A percentile compares a stretch with the other conserved stretches of the same genome.
These are phyloP conservation scores for Metarhizium rileyi DNA, from an alignment of 2,329 filamentous ascomycete species.

Conservation along the genomic window DNA sequence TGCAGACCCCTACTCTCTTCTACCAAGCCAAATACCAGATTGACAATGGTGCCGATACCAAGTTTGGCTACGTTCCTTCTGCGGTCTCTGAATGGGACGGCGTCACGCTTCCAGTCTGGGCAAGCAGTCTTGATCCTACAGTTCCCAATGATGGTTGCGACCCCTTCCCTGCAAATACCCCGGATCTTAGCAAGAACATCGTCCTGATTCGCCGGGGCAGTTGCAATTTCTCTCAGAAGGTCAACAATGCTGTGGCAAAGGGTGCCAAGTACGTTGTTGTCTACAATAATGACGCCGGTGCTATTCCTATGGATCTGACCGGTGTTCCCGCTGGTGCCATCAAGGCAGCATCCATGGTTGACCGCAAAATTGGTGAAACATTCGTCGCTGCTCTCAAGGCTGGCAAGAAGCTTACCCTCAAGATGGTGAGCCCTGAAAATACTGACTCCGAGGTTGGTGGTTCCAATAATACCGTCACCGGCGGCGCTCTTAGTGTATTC, in stretches of 20 bases:
- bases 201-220: conserved; percentile 50
- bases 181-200: conserved; percentile 46
- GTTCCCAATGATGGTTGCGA: conserved; percentile 41
- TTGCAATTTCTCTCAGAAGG: conserved; percentile 47
- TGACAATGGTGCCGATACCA: conserved; percentile 19
- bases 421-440: conserved; percentile 31
- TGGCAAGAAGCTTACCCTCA: conserved; percentile 33
- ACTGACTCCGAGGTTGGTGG: conserved; percentile 22
- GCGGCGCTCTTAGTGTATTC: conserved; percentile 42
- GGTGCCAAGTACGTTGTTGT: conserved; percentile 53
- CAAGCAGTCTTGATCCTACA: conserved; percentile 38
- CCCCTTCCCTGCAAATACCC: conserved; percentile 40
- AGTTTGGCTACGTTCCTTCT: conserved; percentile 35
- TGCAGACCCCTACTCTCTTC: conserved; percentile 31
- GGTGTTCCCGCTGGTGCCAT: conserved; percentile 18
- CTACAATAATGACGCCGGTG: conserved; percentile 43
- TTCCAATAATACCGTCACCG: conserved; percentile 23
- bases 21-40: conserved; percentile 32
- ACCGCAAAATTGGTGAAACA: conserved; percentile 27
- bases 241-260: conserved; percentile 37
- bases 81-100: conserved; percentile 31
- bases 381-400: conserved; percentile 35
- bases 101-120: conserved; percentile 39
- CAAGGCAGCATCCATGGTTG: conserved; percentile 31
- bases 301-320: conserved; percentile 23